Conservation (phyloP, 2,329 filamentous ascomycete species). For the Penicillium griseofulvum region DNA sequence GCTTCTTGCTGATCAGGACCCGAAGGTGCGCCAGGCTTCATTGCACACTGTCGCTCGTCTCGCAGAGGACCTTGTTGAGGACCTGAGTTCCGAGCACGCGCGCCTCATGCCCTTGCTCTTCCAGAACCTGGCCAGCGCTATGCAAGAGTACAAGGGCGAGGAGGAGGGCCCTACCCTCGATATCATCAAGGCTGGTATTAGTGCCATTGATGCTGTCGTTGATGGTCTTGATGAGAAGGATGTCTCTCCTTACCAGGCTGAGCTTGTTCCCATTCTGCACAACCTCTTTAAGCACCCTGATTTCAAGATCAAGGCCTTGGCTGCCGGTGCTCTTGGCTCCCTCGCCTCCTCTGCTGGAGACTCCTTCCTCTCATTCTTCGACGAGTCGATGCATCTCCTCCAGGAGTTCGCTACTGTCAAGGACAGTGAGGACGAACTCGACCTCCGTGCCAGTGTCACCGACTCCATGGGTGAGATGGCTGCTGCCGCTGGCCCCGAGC, state of each 20-base stretch:
- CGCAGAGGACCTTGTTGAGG: constrained; percentile 89
- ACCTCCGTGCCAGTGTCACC: constrained; percentile 83
- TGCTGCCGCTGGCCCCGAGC: constrained; percentile 75
- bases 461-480: constrained; percentile 95
- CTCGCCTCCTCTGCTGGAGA: constrained; percentile 82
- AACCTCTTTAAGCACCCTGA: constrained; percentile 80
- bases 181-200: constrained; percentile 86
- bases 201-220: constrained; percentile 86
- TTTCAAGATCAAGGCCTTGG: constrained; percentile 83
- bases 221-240: constrained; percentile 74
- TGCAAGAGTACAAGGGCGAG: constrained; percentile 61
- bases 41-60: constrained; percentile 84
- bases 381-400: constrained; percentile 84
- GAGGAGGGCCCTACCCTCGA: constrained; percentile 72
- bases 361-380: constrained; percentile 87
- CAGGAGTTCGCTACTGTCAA: constrained; percentile 81
- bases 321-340: constrained; percentile 84
- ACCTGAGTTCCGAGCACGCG: constrained; percentile 81
- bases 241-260: constrained; percentile 76
- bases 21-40: constrained; percentile 80
- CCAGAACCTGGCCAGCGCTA: constrained; percentile 82
- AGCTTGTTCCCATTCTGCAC: constrained; percentile 81
- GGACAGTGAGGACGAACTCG: constrained; percentile 83
- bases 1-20: constrained; percentile 78
- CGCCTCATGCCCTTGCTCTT: constrained; percentile 79